Evolutionary conservation across 441 rosid species (phyloP), one percentile per base, ranked within the genome.

Genomic region (Populus hybrid): DNA sequence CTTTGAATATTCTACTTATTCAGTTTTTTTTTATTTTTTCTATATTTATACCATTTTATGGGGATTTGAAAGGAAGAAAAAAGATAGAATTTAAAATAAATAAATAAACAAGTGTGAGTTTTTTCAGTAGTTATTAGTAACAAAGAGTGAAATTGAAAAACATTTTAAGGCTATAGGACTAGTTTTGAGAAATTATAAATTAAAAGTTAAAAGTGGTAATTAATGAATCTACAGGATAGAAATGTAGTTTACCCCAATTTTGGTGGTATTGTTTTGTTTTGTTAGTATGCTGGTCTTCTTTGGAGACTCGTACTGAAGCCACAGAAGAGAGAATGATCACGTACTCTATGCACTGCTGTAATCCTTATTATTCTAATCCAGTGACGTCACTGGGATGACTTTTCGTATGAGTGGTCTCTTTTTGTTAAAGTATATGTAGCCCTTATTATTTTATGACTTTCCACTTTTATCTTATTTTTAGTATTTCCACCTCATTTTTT

Each of bases 281-380:
- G 61, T 12, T 18, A 16, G 36, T 10, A 6, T 46, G 5, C 18
- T 63, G 76, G 82, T 84, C 87, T 69, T 76, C 77, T 50, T 64
- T 61, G 85, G 79, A 73, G 86, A 79, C 84, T 74, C 20, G 3
- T 18, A 16, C n/a, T 72, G 8, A 26, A 34, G 70, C 57, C 23
- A 32, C 30, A 18, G 21, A 2, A 2, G 23, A 9, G 75, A 67
- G 36, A 38, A 6, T 57, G 72, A 69, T 82, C 85, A 69, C 20
- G 69, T 73, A 79, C 72, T 73, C n/a, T 59, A 46, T 65, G 57
- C 46, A 26, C 32, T 16, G 69, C 32, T 65, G 8, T 3, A 26
- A 1, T 66, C 12, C 32, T 24, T 4, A 24, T 24, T 66, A 24
- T 12, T 66, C 16, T 66, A 24, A 11, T 24, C 35, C 23, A 16